A percentile compares a stretch with the other conserved stretches of the same genome.
Evolutionary conservation across 2,329 filamentous ascomycete species (phyloP).

Genomic region (Xylariales sp.): DNA sequence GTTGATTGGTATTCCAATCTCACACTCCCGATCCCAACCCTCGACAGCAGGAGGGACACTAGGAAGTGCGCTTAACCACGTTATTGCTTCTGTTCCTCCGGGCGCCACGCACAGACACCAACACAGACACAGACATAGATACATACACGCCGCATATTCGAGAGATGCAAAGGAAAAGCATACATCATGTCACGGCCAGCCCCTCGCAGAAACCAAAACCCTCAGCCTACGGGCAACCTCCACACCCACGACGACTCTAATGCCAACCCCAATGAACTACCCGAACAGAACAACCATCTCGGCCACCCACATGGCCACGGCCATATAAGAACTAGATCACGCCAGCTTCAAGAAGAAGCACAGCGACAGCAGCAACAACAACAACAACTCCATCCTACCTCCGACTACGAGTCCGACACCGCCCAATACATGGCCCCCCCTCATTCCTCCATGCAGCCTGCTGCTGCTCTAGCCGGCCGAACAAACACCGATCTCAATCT

Average conservation of each 20-base stretch:
- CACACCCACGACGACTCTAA: constrained; percentile 15
- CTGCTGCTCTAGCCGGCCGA: constrained; percentile 68
- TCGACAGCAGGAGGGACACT: not conserved
- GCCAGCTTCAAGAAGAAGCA: constrained; percentile 45
- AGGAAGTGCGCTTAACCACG: no score
- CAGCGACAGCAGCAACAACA: constrained; percentile 36
- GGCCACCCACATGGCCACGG: constrained; percentile 45
- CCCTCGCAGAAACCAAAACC: constrained; percentile 51
- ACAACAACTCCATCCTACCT: constrained; percentile 51
- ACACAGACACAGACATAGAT: not conserved
- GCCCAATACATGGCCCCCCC: constrained; percentile 59
- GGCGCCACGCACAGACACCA: not conserved
- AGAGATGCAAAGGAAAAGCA: constrained; percentile 5
- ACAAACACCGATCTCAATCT: constrained; percentile 90
- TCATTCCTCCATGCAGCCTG: constrained; percentile 56
- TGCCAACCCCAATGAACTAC: constrained; percentile 16
- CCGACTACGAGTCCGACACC: constrained; percentile 76
- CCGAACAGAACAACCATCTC: constrained; percentile 21
- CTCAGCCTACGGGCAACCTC: constrained; percentile 15
- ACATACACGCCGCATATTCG: not conserved
- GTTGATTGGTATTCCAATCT: not conserved
- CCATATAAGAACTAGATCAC: constrained; percentile 51
- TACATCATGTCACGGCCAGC: constrained; percentile 51
- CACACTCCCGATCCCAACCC: not conserved
- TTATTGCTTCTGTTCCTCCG: no score